phyloP scores from a whole-genome alignment of 2,329 filamentous ascomycete genomes.

The Cordyceps tenuipes region DNA sequence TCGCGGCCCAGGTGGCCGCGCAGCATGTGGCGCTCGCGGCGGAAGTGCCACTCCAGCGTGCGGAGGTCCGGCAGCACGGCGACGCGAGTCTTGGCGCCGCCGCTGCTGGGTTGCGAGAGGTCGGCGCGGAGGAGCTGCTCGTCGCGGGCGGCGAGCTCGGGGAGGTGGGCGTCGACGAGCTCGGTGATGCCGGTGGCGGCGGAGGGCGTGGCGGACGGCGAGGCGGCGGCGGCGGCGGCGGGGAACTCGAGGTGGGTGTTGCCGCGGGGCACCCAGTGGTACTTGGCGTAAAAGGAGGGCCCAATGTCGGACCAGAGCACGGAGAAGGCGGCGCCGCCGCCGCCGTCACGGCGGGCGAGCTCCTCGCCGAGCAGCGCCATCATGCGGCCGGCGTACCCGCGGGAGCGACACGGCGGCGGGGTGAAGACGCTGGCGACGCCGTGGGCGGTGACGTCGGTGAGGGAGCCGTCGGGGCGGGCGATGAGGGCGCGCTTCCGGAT shows the following conservation, averaged over 20 bases:
- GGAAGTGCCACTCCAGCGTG: slow-evolving; percentile 51
- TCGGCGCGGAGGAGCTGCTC: slow-evolving; percentile 50
- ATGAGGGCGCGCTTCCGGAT: slow-evolving; percentile 51
- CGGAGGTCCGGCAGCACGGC: slow-evolving; percentile 25
- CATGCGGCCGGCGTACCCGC: slow-evolving; percentile 72
- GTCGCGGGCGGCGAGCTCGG: slow-evolving; percentile 54
- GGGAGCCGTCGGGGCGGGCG: slow-evolving; percentile 24
- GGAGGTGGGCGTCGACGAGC: slow-evolving; percentile 53
- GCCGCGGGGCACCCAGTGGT: slow-evolving; percentile 68
- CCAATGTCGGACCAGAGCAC: slow-evolving; percentile 84
- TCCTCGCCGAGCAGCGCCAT: slow-evolving; percentile 52
- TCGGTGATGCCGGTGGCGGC: slow-evolving; percentile 22
- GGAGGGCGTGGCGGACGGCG: slow-evolving; percentile 23
- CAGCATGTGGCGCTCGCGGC: slow-evolving; percentile 72
- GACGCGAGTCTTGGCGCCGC: slow-evolving; percentile 23
- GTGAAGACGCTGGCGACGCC: slow-evolving; percentile 78
- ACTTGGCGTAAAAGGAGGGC: slow-evolving; percentile 67
- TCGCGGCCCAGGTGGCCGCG: slow-evolving; percentile 48
- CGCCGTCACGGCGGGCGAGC: slow-evolving; percentile 23
- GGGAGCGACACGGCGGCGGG: slow-evolving; percentile 54
- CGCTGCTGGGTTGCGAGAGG: slow-evolving; percentile 29
- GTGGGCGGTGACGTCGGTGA: slow-evolving; percentile 53
- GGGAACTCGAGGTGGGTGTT: slow-evolving; percentile 64
- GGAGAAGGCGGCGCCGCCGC: slow-evolving; percentile 50
- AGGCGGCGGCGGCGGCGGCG: slow-evolving; percentile 20